Conservation (phyloP, 495 filamentous ascomycete genomes). For the Aspergillus bertholletiae region DNA sequence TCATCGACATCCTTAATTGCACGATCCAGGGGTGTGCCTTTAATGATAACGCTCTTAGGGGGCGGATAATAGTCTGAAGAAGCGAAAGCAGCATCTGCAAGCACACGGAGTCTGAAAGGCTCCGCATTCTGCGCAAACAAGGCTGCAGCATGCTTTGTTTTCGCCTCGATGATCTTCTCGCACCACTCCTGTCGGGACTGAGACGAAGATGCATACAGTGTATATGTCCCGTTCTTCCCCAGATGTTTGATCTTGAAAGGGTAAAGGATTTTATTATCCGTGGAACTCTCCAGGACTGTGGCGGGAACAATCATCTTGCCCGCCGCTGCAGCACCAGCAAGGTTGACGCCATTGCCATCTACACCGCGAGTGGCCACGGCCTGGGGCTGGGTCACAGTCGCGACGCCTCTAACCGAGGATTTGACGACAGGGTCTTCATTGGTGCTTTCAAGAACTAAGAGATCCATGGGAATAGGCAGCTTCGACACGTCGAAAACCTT, state of each 20-base stretch:
- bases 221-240: constrained; percentile 79
- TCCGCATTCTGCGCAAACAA: constrained; percentile 92
- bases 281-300: constrained; percentile 50
- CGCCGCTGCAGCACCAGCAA: constrained; percentile 22
- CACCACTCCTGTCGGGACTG: constrained; percentile 84
- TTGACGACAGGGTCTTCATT: constrained; percentile 89
- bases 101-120: constrained; percentile 86
- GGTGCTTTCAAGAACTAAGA: constrained; percentile 85
- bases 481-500: constrained; percentile 95
- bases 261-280: constrained; percentile 80
- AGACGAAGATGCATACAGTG: constrained; percentile 73
- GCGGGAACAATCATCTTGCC: constrained; percentile 45
- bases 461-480: constrained; percentile 94
- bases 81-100: constrained; percentile 88
- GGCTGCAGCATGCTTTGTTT: constrained; percentile 85
- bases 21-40: constrained; percentile 86
- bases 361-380: constrained; percentile 42
- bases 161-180: constrained; percentile 87
- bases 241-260: constrained; percentile 97
- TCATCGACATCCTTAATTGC: constrained; percentile 86
- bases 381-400: constrained; percentile 50
- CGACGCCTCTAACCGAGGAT: constrained; percentile 72
- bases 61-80: constrained; percentile 61
- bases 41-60: constrained; percentile 61
- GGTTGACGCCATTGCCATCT: constrained; percentile 43